phyloP scores from a whole-genome alignment of 1,139 yeast genomes.

The Nadsonia commutata region DNA sequence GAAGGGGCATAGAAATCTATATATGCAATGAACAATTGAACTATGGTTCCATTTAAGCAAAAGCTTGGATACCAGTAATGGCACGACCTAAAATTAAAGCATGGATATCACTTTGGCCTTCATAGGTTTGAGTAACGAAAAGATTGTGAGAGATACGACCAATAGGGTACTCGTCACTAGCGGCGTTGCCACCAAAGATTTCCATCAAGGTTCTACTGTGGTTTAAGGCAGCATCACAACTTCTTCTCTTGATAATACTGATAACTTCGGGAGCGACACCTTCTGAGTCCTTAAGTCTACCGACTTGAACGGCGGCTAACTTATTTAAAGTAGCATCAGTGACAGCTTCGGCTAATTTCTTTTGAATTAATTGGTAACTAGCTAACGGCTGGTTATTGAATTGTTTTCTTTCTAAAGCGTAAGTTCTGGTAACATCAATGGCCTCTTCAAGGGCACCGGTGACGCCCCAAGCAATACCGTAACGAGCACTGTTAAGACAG shows the following conservation, averaged over 20 bases:
- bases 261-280: conserved; percentile 29
- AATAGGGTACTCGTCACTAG: conserved; percentile 31
- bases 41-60: conserved; percentile 18
- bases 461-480: conserved; percentile 32
- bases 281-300: conserved; percentile 28
- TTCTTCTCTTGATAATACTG: conserved; percentile 29
- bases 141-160: conserved; percentile 30
- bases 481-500: conserved; percentile 30
- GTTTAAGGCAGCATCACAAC: conserved; percentile 28
- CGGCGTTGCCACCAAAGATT: conserved; percentile 31
- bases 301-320: conserved; percentile 28
- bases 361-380: conserved; percentile 28
- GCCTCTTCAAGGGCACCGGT: conserved; percentile 32
- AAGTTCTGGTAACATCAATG: conserved; percentile 24
- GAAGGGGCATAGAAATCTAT: no score
- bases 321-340: conserved; percentile 29
- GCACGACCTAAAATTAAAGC: conserved; percentile 30
- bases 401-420: conserved; percentile 28
- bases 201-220: conserved; percentile 28
- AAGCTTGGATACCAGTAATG: conserved; percentile 29
- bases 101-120: conserved; percentile 33
- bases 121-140: conserved; percentile 32
- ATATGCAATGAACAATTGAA: no score
- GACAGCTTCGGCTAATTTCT: conserved; percentile 30
- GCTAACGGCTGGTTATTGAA: conserved; percentile 27